These are phyloP conservation scores for Ascodesmis nigricans DNA, from an alignment of 495 filamentous ascomycete genomes.

Conservation along the genomic window DNA sequence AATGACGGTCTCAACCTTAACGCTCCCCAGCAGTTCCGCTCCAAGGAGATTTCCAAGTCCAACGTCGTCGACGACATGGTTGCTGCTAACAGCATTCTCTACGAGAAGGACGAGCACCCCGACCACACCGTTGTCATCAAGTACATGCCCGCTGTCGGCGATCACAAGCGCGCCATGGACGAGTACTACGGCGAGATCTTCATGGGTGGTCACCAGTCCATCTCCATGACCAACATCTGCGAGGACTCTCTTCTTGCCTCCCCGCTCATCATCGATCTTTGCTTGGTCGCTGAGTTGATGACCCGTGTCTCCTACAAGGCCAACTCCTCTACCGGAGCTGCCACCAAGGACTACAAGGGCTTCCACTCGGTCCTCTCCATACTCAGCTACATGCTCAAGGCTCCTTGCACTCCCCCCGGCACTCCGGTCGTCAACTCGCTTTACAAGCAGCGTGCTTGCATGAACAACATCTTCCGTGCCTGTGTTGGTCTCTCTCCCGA, in stretches of 20 bases:
- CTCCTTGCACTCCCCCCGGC: slow-evolving; percentile 81
- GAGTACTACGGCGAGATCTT: slow-evolving; percentile 99
- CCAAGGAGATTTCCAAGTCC: slow-evolving; percentile 97
- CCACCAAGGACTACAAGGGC: slow-evolving; percentile 52
- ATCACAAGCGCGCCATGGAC: slow-evolving; percentile 96
- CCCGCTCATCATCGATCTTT: slow-evolving; percentile 90
- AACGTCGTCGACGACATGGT: slow-evolving; percentile 99
- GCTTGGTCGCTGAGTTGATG: slow-evolving; percentile 88
- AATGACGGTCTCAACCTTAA: slow-evolving; percentile 98
- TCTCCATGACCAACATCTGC: slow-evolving; percentile 95
- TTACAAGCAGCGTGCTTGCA: slow-evolving; percentile 80
- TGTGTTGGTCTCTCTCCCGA: slow-evolving; percentile 95
- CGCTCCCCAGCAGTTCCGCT: slow-evolving; percentile 94
- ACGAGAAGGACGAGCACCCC: slow-evolving; percentile 68
- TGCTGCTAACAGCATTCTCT: slow-evolving; percentile 75
- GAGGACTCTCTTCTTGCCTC: slow-evolving; percentile 97
- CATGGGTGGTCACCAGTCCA: slow-evolving; percentile 95
- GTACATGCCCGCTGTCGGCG: slow-evolving; percentile 97
- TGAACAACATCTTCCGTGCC: slow-evolving; percentile 98
- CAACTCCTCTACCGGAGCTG: slow-evolving; percentile 25
- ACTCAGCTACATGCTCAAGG: slow-evolving; percentile 99
- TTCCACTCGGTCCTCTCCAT: slow-evolving; percentile 97
- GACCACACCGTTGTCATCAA: slow-evolving; percentile 86
- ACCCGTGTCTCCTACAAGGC: slow-evolving; percentile 86
- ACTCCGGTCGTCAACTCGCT: slow-evolving; percentile 92